These are phyloP conservation scores for Pluteus cervinus DNA, from an alignment of 768 basidiomycete genomes.

Conservation along the genomic window DNA sequence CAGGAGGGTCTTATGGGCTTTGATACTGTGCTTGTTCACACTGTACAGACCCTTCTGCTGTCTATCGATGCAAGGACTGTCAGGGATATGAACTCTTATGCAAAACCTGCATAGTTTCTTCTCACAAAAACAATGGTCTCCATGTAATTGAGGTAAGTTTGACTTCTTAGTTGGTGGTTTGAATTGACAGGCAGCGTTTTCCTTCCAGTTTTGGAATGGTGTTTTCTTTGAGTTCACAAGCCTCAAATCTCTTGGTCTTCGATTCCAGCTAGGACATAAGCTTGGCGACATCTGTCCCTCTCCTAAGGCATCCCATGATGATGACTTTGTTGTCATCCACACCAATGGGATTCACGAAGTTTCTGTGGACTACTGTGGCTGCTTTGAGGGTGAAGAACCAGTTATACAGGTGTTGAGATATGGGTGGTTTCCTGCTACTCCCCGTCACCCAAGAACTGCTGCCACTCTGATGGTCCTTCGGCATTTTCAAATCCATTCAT, in stretches of 20 bases:
- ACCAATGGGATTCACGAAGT: slow-evolving; percentile 11
- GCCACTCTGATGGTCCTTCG: slow-evolving; percentile 8
- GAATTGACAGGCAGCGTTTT: too few species aligned
- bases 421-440: slow-evolving; percentile 8
- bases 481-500: slow-evolving; percentile 9
- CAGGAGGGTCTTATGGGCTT: too few species aligned
- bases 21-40: too few species aligned
- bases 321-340: slow-evolving; percentile 12
- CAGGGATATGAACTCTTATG: too few species aligned
- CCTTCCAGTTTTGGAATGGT: slow-evolving; percentile 3
- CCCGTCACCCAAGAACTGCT: slow-evolving; percentile 7
- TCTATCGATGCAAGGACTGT: too few species aligned
- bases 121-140: too few species aligned
- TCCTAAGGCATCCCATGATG: slow-evolving; percentile 1
- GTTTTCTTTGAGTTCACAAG: background rate
- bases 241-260: slow-evolving; percentile 13
- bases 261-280: slow-evolving; percentile 8
- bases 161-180: too few species aligned
- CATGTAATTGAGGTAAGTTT: too few species aligned
- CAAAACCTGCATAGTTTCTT: too few species aligned
- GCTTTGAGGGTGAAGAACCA: slow-evolving; percentile 4
- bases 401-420: slow-evolving; percentile 14
- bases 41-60: too few species aligned
- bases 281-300: background rate
- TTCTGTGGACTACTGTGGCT: slow-evolving; percentile 13